Evolutionary conservation across 768 basidiomycete genomes (phyloP).

Genomic region (Serendipita sp.): DNA sequence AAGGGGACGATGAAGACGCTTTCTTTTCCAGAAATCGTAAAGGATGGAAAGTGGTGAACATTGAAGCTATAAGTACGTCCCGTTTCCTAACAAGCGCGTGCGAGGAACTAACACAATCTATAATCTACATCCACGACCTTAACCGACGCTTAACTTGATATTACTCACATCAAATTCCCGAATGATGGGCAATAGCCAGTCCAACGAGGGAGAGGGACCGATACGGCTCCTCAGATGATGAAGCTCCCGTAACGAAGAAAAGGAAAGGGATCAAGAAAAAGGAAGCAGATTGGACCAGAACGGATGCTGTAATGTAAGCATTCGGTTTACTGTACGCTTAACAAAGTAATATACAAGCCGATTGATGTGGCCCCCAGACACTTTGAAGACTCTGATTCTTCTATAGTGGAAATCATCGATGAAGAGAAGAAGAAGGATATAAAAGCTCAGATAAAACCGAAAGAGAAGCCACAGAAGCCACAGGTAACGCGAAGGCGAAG

Average conservation of each 20-base stretch:
- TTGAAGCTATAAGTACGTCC: neutral
- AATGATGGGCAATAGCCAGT: neutral
- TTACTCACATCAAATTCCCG: too few relatives aligned
- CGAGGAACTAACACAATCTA: neutral
- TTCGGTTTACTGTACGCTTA: neutral
- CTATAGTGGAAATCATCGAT: neutral
- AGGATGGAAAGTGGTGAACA: neutral
- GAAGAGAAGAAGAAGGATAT: neutral
- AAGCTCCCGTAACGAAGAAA: neutral
- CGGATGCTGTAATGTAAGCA: constrained; percentile 2
- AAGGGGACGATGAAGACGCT: neutral
- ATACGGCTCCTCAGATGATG: neutral
- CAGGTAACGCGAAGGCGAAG: neutral
- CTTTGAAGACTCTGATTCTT: neutral
- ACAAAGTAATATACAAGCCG: neutral
- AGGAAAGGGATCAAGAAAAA: neutral
- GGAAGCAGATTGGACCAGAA: neutral
- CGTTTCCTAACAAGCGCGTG: neutral
- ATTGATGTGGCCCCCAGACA: neutral
- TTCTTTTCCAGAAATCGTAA: constrained; percentile 1
- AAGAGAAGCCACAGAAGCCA: neutral
- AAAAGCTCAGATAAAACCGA: neutral
- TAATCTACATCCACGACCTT: neutral
- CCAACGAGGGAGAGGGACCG: neutral
- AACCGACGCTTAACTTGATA: neutral